Percentiles rank a stretch among this genome's conserved stretches.
These are phyloP conservation scores for Pythium pyrilobum DNA, from an alignment of 352 stramenopile species.

Conservation along the genomic window DNA sequence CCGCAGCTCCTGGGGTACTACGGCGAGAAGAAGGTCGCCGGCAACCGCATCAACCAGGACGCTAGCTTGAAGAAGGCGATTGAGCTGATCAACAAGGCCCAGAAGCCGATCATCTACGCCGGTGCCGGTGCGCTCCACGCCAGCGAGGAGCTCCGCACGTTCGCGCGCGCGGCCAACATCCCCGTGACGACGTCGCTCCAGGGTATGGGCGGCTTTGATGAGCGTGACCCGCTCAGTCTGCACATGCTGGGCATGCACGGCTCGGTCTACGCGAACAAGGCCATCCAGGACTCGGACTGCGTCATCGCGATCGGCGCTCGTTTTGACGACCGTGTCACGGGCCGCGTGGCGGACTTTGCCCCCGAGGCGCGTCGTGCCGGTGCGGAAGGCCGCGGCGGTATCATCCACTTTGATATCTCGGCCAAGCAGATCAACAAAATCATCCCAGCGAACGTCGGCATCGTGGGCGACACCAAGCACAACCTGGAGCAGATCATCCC, in stretches of 20 bases:
- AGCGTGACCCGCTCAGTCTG: conserved; percentile 90
- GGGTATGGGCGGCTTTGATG: conserved; percentile 92
- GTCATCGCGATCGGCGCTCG: conserved; percentile 92
- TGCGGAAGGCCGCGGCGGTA: conserved; percentile 88
- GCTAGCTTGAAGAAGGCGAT: conserved; percentile 60
- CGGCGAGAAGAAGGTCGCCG: conserved; percentile 73
- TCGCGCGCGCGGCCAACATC: conserved; percentile 92
- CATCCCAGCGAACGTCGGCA: conserved; percentile 70
- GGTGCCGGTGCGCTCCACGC: conserved; percentile 88
- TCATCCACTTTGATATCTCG: conserved; percentile 96
- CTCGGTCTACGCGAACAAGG: conserved; percentile 95
- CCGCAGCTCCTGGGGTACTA: conserved; percentile 84
- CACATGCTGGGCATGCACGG: conserved; percentile 98
- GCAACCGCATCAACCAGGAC: conserved; percentile 80
- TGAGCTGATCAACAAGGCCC: conserved; percentile 91
- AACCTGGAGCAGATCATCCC: conserved; percentile 90
- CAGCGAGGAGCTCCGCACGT: conserved; percentile 84
- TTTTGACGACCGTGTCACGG: conserved; percentile 96
- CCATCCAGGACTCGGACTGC: conserved; percentile 93
- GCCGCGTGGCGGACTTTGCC: conserved; percentile 90
- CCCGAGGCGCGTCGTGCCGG: conserved; percentile 89
- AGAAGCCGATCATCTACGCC: conserved; percentile 95
- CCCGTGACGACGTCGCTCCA: conserved; percentile 94
- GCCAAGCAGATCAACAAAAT: conserved; percentile 86
- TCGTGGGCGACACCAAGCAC: conserved; percentile 85